Evolutionary conservation across 768 basidiomycete species (phyloP).

Genomic region (Lactarius tabidus): DNA sequence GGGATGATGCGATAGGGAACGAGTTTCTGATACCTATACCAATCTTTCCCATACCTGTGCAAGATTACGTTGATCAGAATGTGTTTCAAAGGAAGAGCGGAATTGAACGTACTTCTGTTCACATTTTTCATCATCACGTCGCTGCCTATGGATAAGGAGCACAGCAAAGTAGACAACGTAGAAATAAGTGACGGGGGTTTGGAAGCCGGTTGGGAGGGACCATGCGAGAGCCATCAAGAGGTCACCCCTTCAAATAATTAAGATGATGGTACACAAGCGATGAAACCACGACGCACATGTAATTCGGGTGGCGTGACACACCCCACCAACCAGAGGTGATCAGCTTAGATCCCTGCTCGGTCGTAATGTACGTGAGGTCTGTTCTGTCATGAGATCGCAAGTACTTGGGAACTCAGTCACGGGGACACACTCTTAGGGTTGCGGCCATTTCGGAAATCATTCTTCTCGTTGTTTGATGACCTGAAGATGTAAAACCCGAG

Average conservation of each 20-base stretch:
- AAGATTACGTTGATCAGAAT: too few relatives aligned
- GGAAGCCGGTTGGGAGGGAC: constrained; percentile 90
- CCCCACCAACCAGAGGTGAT: constrained; percentile 99
- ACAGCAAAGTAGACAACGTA: constrained; percentile 87
- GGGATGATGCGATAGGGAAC: constrained; percentile 87
- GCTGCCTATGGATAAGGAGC: constrained; percentile 86
- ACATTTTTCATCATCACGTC: constrained; percentile 89
- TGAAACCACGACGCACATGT: constrained; percentile 48
- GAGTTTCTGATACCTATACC: constrained; percentile 83
- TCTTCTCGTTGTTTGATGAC: constrained; percentile 86
- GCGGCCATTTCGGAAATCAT: constrained; percentile 87
- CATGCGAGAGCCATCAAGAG: constrained; percentile 88
- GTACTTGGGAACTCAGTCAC: background rate
- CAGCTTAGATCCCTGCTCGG: constrained; percentile 82
- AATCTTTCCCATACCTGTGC: constrained; percentile 85
- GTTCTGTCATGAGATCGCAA: background rate
- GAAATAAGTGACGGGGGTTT: constrained; percentile 94
- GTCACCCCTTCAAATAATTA: constrained; percentile 56
- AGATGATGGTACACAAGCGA: background rate
- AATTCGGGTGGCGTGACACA: constrained; percentile 87
- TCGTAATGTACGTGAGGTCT: constrained; percentile 80
- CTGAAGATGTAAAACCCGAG: constrained; percentile 92
- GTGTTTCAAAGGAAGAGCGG: background rate
- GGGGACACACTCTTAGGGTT: constrained; percentile 79
- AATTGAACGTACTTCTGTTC: constrained; percentile 48